Evolutionary conservation across 352 stramenopile species (phyloP).

Genomic region (Globisporangium spinosum): DNA sequence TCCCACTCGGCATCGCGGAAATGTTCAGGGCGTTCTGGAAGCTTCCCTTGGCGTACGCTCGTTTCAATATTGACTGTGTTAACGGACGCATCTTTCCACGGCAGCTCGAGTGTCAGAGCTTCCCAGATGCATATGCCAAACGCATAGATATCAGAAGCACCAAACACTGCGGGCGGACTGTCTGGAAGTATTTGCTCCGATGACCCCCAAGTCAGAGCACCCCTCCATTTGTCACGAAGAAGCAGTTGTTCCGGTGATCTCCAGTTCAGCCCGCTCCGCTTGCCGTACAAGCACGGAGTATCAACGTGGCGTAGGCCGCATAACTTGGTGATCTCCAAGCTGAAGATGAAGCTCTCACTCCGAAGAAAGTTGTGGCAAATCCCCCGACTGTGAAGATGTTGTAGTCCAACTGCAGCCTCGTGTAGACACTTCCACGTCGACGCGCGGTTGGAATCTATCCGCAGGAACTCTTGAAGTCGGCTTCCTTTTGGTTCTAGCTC

Average conservation of each 20-base stretch:
- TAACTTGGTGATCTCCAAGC: neutral
- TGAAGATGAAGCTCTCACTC: constrained; percentile 12
- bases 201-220: neutral
- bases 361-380: constrained; percentile 6
- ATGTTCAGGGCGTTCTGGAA: neutral
- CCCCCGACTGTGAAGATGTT: neutral
- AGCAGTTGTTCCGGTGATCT: constrained; percentile 13
- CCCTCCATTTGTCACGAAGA: constrained; percentile 6
- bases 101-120: constrained; percentile 11
- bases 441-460: neutral
- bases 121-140: constrained; percentile 25
- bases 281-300: neutral
- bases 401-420: constrained; percentile 14
- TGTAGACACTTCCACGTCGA: constrained; percentile 18
- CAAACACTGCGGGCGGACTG: neutral
- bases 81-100: neutral
- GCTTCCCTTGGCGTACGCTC: neutral
- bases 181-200: neutral
- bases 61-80: neutral
- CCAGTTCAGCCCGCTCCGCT: constrained; percentile 9
- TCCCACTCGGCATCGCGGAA: constrained; percentile 6
- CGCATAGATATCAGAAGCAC: constrained; percentile 26
- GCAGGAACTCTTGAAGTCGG: constrained; percentile 1
- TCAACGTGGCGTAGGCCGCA: constrained; percentile 7
- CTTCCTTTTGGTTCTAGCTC: neutral